Evolutionary conservation across 2,329 filamentous ascomycete species (phyloP).

Genomic region (Pseudogymnoascus sp.): DNA sequence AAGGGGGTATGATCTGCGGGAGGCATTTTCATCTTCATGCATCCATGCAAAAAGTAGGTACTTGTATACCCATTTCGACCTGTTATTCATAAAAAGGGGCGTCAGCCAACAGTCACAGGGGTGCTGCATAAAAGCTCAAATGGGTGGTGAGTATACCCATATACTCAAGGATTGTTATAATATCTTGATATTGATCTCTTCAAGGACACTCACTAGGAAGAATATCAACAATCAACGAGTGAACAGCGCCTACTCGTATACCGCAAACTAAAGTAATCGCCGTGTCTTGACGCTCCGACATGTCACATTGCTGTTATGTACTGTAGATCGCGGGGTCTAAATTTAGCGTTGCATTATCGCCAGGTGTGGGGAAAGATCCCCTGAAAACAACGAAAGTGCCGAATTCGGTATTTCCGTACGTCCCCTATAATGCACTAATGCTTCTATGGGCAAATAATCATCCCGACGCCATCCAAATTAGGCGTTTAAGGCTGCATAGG

Average conservation of each 20-base stretch:
- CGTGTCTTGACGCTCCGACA: slow-evolving; percentile 4
- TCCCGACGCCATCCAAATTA: neutral
- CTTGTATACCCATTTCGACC: neutral
- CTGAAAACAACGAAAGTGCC: slow-evolving; percentile 6
- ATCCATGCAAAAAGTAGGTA: neutral
- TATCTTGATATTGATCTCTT: neutral
- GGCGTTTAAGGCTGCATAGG: slow-evolving; percentile 1
- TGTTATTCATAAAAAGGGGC: neutral
- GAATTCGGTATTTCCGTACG: neutral
- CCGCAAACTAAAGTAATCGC: neutral
- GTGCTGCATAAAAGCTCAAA: neutral
- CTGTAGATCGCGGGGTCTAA: slow-evolving; percentile 8
- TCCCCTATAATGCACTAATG: slow-evolving; percentile 7
- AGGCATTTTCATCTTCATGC: slow-evolving; percentile 6
- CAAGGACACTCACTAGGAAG: neutral
- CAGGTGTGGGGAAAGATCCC: slow-evolving; percentile 6
- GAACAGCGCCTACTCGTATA: neutral
- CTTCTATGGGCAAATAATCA: neutral
- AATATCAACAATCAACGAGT: neutral
- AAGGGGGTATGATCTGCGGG: neutral
- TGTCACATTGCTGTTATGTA: neutral
- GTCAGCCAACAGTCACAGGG: slow-evolving; percentile 1
- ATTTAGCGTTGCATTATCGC: slow-evolving; percentile 8
- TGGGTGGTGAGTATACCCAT: neutral
- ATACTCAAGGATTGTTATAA: neutral